A percentile compares a stretch with the other conserved stretches of the same genome.
phyloP scores from a whole-genome alignment of 768 basidiomycete genomes.

The Sarcomyxa edulis region DNA sequence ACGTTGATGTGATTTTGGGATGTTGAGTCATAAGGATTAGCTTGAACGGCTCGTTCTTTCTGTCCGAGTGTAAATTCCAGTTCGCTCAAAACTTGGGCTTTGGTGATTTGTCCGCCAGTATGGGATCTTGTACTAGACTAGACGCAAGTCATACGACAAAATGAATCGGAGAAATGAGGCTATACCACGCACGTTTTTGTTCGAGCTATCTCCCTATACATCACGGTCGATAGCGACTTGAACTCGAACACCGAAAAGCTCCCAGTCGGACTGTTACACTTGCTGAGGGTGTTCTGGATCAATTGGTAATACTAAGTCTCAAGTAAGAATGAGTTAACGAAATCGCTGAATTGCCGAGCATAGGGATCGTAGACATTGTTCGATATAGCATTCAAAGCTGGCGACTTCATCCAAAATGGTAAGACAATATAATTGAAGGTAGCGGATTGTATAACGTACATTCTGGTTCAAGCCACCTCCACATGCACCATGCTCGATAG shows the following conservation, averaged over 20 bases:
- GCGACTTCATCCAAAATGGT: conserved; percentile 84
- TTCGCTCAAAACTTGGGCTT: conserved; percentile 77
- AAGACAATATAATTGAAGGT: too few species aligned
- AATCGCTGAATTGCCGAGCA: conserved; percentile 74
- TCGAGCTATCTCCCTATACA: conserved; percentile 60
- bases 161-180: too few species aligned
- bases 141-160: conserved; percentile 7
- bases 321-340: conserved; percentile 81
- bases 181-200: too few species aligned
- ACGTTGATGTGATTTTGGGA: conserved; percentile 72
- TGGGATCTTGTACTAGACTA: conserved; percentile 25
- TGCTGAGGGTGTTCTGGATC: conserved; percentile 77
- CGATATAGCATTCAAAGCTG: conserved; percentile 90
- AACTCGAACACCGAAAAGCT: conserved; percentile 78
- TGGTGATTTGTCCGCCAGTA: conserved; percentile 51
- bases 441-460: too few species aligned
- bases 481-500: too few species aligned
- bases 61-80: conserved; percentile 77
- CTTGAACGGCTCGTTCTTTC: conserved; percentile 69
- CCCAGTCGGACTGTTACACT: conserved; percentile 84
- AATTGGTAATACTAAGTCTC: conserved; percentile 86
- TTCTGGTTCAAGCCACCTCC: too few species aligned
- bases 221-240: conserved; percentile 83
- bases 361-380: conserved; percentile 96
- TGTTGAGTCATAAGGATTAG: conserved; percentile 66